phyloP scores from a whole-genome alignment of 2,329 filamentous ascomycete genomes.

The Pseudopyrenochaeta lycopersici region DNA sequence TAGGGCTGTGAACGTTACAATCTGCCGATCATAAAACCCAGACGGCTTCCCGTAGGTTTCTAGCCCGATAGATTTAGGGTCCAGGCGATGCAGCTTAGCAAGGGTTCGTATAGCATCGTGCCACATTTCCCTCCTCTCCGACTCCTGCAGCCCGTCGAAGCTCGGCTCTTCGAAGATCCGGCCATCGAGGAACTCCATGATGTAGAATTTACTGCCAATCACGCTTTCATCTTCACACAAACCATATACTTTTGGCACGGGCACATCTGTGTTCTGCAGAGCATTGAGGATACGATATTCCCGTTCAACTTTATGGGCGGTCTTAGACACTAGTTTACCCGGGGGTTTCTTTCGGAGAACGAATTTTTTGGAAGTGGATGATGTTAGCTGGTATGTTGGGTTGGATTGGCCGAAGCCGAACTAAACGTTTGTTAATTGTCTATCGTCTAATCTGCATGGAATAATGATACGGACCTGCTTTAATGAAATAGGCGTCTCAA shows the following conservation, averaged over 20 bases:
- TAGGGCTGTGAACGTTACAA: constrained; percentile 81
- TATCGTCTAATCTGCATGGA: neutral
- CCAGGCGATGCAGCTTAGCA: constrained; percentile 81
- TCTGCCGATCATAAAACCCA: constrained; percentile 86
- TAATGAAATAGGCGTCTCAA: constrained; percentile 81
- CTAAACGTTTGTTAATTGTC: constrained; percentile 55
- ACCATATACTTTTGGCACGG: constrained; percentile 82
- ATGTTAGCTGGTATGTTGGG: constrained; percentile 90
- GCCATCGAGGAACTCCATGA: constrained; percentile 94
- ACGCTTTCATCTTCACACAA: constrained; percentile 83
- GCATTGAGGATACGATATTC: constrained; percentile 91
- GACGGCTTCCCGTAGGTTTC: constrained; percentile 73
- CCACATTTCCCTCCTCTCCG: constrained; percentile 83
- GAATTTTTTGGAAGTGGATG: constrained; percentile 72
- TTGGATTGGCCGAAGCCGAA: constrained; percentile 98
- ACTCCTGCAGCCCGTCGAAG: constrained; percentile 74
- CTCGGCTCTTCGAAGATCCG: constrained; percentile 89
- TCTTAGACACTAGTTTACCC: constrained; percentile 75
- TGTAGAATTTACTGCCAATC: constrained; percentile 90
- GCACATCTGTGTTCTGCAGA: constrained; percentile 78
- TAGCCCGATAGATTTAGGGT: constrained; percentile 72
- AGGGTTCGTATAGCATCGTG: constrained; percentile 81
- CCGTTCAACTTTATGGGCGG: constrained; percentile 93
- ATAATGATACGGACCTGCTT: constrained; percentile 74
- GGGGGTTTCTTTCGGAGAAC: constrained; percentile 97